Percentiles rank a stretch among this genome's conserved stretches.
These are phyloP conservation scores for Saturnispora silvae DNA, from an alignment of 805 yeast species.

Conservation along the genomic window DNA sequence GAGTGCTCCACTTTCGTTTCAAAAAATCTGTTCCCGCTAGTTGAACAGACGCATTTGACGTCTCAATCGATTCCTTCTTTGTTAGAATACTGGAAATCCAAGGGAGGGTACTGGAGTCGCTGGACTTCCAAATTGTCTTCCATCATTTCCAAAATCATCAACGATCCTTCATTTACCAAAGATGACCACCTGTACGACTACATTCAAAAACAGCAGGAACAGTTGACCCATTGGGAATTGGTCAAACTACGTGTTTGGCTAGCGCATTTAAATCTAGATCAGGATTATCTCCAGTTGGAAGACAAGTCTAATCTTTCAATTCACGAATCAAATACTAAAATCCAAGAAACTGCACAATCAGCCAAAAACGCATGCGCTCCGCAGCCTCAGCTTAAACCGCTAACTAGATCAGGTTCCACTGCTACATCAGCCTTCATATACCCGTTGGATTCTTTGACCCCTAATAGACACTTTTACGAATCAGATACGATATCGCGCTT, in stretches of 20 bases:
- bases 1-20: constrained; percentile 58
- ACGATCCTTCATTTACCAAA: not conserved
- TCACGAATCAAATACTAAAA: constrained; percentile 13
- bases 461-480: constrained; percentile 44
- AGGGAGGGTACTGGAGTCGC: constrained; percentile 83
- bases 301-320: not conserved
- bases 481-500: constrained; percentile 56
- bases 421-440: constrained; percentile 26
- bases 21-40: constrained; percentile 39
- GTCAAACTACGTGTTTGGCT: constrained; percentile 50
- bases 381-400: too few species aligned
- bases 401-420: constrained; percentile 27
- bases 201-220: constrained; percentile 6
- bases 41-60: constrained; percentile 35
- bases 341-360: constrained; percentile 1
- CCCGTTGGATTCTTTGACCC: constrained; percentile 20
- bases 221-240: constrained; percentile 36
- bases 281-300: constrained; percentile 36
- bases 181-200: constrained; percentile 3
- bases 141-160: constrained; percentile 6
- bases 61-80: constrained; percentile 31
- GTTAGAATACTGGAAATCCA: constrained; percentile 43
- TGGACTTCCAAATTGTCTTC: constrained; percentile 38
- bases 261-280: constrained; percentile 57
- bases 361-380: constrained; percentile 2